Conservation (phyloP, 139 green algal species). For the Chlamydomonas incerta region DNA sequence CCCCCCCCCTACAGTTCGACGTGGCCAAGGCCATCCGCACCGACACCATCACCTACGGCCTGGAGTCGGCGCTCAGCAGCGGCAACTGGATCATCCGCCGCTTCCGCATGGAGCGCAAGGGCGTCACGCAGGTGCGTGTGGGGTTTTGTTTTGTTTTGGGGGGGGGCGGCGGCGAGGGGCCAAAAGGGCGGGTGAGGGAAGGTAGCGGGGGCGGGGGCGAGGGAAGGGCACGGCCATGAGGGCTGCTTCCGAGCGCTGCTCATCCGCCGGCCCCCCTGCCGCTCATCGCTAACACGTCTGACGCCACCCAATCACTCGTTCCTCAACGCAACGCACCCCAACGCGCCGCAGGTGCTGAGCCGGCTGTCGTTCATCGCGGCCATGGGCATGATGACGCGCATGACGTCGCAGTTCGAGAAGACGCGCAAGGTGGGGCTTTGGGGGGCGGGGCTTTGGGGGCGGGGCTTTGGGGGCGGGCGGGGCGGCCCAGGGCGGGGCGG, state of each 20-base stretch:
- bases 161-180: no score
- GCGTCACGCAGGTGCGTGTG: constrained; percentile 89
- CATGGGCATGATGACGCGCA: constrained; percentile 99
- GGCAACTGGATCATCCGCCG: constrained; percentile 99
- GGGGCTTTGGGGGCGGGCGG: no score
- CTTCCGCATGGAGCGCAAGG: constrained; percentile 98
- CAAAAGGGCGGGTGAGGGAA: no score
- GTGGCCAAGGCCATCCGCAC: constrained; percentile 92
- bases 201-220: no score
- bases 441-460: neutral
- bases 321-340: no score
- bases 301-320: no score
- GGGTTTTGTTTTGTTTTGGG: no score
- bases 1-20: constrained; percentile 83
- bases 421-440: constrained; percentile 89
- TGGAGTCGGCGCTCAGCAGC: constrained; percentile 92
- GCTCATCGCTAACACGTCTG: no score
- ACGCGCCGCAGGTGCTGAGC: constrained; percentile 90
- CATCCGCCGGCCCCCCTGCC: no score
- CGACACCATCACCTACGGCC: constrained; percentile 94
- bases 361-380: constrained; percentile 96
- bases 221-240: no score
- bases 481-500: no score
- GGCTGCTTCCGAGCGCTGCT: no score
- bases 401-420: constrained; percentile 99